Evolutionary conservation across 768 basidiomycete genomes (phyloP).

Genomic region (Pleurotus djamor): DNA sequence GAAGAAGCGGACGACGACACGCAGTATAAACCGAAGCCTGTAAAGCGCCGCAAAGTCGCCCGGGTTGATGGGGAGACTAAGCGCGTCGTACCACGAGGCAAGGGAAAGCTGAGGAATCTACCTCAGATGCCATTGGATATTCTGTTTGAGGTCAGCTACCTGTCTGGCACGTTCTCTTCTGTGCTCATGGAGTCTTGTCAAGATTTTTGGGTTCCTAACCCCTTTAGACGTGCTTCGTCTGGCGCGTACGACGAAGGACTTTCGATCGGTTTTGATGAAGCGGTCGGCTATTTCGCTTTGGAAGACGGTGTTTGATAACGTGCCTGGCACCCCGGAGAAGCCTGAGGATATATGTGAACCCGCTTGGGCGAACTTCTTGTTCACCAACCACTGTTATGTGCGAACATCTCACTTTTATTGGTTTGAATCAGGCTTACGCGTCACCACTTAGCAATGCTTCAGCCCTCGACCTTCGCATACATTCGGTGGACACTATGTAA

Average conservation of each 20-base stretch:
- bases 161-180: too few relatives aligned
- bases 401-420: background rate
- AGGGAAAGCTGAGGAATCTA: constrained; percentile 7
- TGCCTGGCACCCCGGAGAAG: constrained; percentile 11
- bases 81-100: too few relatives aligned
- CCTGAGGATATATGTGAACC: constrained; percentile 14
- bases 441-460: too few relatives aligned
- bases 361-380: constrained; percentile 12
- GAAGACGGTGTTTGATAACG: constrained; percentile 16
- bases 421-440: background rate
- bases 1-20: too few relatives aligned
- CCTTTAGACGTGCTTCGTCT: constrained; percentile 26
- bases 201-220: constrained; percentile 23
- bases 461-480: too few relatives aligned
- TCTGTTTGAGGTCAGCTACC: constrained; percentile 5
- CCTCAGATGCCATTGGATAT: constrained; percentile 13
- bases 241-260: constrained; percentile 18
- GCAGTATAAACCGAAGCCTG: too few relatives aligned
- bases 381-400: constrained; percentile 15
- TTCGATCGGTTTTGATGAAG: constrained; percentile 20
- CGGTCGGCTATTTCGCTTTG: constrained; percentile 16
- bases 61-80: too few relatives aligned
- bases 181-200: background rate
- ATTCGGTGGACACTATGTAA: background rate
- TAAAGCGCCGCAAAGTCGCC: too few relatives aligned